These are phyloP conservation scores for Aegilops tauschii DNA, from an alignment of 176 grass and related monocot species.

Conservation along the genomic window DNA sequence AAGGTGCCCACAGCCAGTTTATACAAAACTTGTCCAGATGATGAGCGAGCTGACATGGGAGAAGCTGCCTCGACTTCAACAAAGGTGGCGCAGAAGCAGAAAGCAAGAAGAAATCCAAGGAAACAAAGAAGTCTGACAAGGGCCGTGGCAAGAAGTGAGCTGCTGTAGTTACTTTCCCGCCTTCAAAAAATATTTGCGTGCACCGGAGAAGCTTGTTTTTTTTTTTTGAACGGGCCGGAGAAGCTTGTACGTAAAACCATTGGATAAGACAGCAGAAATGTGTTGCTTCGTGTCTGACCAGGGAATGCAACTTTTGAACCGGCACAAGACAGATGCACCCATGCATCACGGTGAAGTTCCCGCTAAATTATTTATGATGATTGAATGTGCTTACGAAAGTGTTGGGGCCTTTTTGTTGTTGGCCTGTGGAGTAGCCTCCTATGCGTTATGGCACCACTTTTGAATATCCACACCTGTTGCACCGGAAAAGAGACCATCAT, in stretches of 20 bases:
- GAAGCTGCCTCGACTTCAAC: neutral
- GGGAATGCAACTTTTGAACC: too few relatives aligned
- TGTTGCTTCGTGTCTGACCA: neutral
- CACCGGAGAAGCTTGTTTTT: neutral
- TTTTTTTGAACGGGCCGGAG: neutral
- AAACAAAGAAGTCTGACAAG: neutral
- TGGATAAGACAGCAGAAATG: neutral
- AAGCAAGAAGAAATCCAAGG: constrained; percentile 28
- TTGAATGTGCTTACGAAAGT: too few relatives aligned
- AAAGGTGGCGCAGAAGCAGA: constrained; percentile 23
- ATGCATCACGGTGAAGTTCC: too few relatives aligned
- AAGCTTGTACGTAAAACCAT: neutral
- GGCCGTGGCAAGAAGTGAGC: constrained; percentile 29
- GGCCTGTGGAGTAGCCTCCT: too few relatives aligned
- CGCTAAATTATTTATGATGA: too few relatives aligned
- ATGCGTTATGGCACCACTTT: too few relatives aligned
- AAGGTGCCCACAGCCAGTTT: too few relatives aligned
- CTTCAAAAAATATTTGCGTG: neutral
- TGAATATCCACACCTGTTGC: too few relatives aligned
- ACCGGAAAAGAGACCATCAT: too few relatives aligned
- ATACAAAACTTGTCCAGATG: neutral
- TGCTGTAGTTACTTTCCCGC: neutral
- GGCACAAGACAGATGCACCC: too few relatives aligned
- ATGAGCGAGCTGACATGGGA: constrained; percentile 1
- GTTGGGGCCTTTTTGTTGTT: too few relatives aligned